These are phyloP conservation scores for Fusarium miscanthi DNA, from an alignment of 2,329 filamentous ascomycete genomes.

Conservation along the genomic window DNA sequence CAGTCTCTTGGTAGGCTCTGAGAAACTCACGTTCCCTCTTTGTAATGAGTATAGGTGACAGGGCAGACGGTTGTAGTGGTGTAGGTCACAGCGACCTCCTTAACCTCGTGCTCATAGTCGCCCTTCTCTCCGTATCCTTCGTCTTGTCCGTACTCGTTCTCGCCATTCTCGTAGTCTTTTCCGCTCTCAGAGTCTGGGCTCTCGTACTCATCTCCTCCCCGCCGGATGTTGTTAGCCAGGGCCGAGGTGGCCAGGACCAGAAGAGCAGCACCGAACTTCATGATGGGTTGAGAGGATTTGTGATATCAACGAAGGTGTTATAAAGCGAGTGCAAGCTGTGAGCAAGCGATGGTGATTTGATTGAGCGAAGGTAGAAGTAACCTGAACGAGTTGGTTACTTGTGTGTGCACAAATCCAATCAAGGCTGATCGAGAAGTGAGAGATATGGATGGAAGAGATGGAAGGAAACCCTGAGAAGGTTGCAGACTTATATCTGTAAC, in stretches of 20 bases:
- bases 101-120: constrained; percentile 13
- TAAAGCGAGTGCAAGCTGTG: constrained; percentile 33
- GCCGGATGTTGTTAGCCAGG: constrained; percentile 36
- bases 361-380: constrained; percentile 47
- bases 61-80: constrained; percentile 59
- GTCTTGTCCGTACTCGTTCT: constrained; percentile 14
- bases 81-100: constrained; percentile 49
- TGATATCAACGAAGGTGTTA: constrained; percentile 31
- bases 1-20: background rate
- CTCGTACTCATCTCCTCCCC: constrained; percentile 36
- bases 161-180: constrained; percentile 19
- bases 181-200: constrained; percentile 17
- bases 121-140: constrained; percentile 9
- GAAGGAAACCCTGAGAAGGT: constrained; percentile 19
- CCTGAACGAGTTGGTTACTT: constrained; percentile 48
- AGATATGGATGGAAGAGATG: constrained; percentile 30
- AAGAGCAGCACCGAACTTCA: constrained; percentile 43
- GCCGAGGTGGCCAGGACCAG: constrained; percentile 43
- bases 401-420: constrained; percentile 21
- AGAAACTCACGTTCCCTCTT: constrained; percentile 53
- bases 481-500: constrained; percentile 42
- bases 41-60: constrained; percentile 56
- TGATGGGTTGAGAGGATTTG: constrained; percentile 23
- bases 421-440: constrained; percentile 18
- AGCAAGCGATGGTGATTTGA: constrained; percentile 32